Base-by-base conservation (phyloP, 371 early-diverging fungal species). In the Rhizopus microsporus region DNA sequence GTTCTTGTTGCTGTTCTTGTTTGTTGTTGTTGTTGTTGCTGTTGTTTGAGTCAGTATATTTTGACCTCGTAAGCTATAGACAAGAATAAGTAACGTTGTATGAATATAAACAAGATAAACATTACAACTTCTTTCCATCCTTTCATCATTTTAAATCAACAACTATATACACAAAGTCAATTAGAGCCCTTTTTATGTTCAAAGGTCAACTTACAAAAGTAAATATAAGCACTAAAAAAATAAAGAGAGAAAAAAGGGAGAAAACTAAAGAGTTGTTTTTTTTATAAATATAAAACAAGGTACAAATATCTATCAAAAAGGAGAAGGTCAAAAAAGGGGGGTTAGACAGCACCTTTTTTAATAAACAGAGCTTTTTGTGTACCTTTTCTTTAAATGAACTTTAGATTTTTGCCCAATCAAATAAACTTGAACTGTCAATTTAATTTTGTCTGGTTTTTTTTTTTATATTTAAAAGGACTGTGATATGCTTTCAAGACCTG, bases 41-140 rank as follows among this genome's bases (percentile, higher is more conserved):
- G 23, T 23, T 56, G 23, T 40, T 38, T 54, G 63, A 29, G 44
- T 55, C 65, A 50, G 15, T 49, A 15, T 53, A 58, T 31, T 42
- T 67, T 15, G 51, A 60, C 60, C 69, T 58, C 44, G 69, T 68
- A 44, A 72, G 69, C 67, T 69, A 63, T 33, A 37, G n/a, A 46
- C 9, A 30, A 43, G n/a, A 16, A 55, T 31, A 43, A 40, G 43
- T 10, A 23, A 39, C 33, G 15, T 45, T 7, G 48, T 48, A 48
- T 30, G 30, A 17, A 29, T 9, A 31, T 48, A 15, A 56, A 16
- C 32, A 5, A 31, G 9, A 50, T 47, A 52, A 62, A 67, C 45
- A 50, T 44, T 69, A 73, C 69, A 54, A 59, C 73, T 62, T 69
- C 69, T 65, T 69, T 73, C 73, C 69, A 73, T 63, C 73, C 70